Base-by-base conservation (phyloP, 805 yeast genomes). In the Candida pseudoglaebosa region DNA sequence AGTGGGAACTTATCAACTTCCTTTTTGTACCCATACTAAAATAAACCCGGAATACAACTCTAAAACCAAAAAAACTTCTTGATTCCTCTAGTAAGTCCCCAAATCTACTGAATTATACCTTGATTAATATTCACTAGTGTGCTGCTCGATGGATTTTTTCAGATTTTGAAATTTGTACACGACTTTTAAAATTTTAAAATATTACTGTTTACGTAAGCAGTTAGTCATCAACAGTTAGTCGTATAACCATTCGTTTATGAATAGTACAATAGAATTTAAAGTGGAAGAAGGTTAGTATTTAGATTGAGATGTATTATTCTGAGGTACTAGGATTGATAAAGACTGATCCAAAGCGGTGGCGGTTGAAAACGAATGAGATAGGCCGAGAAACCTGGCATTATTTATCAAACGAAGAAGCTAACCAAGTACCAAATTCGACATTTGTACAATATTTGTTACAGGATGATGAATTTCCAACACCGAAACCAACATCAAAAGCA, bases 351-450 rank as follows among this genome's bases (percentile, higher is more conserved):
- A 47, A 57, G 1, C 68, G 77, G 10, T 91, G 99, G 99, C 70
- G 95, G 44, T 69, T 91, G 20, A 57, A 75, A 14, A 75, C 83
- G 1, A 82, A 82, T 43, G 75, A 75, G 24, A 61, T 82, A 10
- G 99, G 99, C 12, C 71, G 84, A 14, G 87, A 86, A 52, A 71
- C 75, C 32, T 91, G 99, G 99, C 80, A 75, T 20, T 91, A 80
- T 52, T 49, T 78, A 8, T 52, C 60, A 0, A 61, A 59, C 22
- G 60, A 69, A 16, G 71, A 74, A 15, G 45, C 60, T 1, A 39
- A 44, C 3, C 44, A 53, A 0, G 75, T 70, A 30, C 73, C 75
- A 7, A 91, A 82, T 51, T 59, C 80, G 1, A 57, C 67, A 3
- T 73, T 65, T 43, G 82, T 76, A 5, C 73, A 82, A 52, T 79